These are phyloP conservation scores for Cerrena zonata DNA, from an alignment of 1,284 basidiomycete species.

Conservation along the genomic window DNA sequence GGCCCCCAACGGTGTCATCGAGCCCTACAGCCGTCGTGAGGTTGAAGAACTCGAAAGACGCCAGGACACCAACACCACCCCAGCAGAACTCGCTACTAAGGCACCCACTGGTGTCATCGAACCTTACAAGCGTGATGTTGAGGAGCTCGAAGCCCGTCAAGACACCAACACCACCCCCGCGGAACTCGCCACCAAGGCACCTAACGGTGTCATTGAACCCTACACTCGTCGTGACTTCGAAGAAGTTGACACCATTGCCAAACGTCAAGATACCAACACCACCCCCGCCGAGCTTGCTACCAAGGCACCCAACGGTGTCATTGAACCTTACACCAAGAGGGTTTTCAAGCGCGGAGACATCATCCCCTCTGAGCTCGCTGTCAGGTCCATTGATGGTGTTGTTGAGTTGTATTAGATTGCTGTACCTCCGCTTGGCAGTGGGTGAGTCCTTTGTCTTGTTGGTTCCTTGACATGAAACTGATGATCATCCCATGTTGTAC, in stretches of 20 bases:
- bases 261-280: conserved; percentile 24
- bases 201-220: conserved; percentile 17
- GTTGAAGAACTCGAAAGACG: conserved; percentile 17
- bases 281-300: conserved; percentile 21
- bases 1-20: conserved; percentile 25
- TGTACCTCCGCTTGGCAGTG: neutral
- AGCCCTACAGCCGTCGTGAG: conserved; percentile 22
- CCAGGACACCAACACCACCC: conserved; percentile 19
- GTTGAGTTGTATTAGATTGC: conserved; percentile 15
- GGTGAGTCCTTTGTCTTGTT: neutral
- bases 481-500: neutral
- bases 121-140: conserved; percentile 19
- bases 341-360: conserved; percentile 5
- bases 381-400: conserved; percentile 28
- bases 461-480: neutral
- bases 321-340: conserved; percentile 6
- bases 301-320: conserved; percentile 17
- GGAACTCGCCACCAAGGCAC: conserved; percentile 23
- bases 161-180: conserved; percentile 34
- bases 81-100: conserved; percentile 20
- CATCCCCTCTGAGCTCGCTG: conserved; percentile 22
- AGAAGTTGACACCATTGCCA: no score
- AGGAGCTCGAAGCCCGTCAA: neutral
- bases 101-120: conserved; percentile 20
- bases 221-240: conserved; percentile 15